A percentile compares a stretch with the other conserved stretches of the same genome.
These are phyloP conservation scores for Syzygium malaccense DNA, from an alignment of 441 rosid species.

Conservation along the genomic window DNA sequence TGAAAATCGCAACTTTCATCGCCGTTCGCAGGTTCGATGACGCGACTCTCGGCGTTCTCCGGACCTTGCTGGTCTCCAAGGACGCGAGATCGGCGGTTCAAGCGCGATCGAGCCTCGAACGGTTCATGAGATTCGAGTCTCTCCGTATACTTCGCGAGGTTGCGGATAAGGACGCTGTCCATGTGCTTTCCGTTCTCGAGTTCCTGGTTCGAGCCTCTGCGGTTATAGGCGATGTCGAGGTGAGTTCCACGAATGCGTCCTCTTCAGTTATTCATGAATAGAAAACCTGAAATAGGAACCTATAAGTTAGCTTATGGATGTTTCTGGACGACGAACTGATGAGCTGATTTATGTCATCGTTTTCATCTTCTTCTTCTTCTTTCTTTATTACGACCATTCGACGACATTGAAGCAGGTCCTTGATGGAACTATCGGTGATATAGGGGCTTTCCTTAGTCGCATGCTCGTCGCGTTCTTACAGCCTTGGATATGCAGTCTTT, in stretches of 20 bases:
- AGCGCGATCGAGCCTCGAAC: slow-evolving; percentile 28
- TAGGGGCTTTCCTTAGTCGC: not conserved
- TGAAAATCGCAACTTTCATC: not conserved
- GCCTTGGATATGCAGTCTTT: not conserved
- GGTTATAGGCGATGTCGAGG: slow-evolving; percentile 66
- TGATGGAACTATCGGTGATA: not conserved
- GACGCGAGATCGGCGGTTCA: slow-evolving; percentile 38
- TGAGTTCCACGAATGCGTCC: not conserved
- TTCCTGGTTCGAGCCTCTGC: slow-evolving; percentile 73
- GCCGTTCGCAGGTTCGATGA: slow-evolving; percentile 41
- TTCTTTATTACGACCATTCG: not conserved
- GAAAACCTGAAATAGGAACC: not conserved
- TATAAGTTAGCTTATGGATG: not conserved
- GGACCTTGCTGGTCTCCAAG: slow-evolving; percentile 37
- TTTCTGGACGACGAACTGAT: not conserved
- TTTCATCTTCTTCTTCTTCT: not conserved
- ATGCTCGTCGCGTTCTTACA: not conserved
- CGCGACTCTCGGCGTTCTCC: slow-evolving; percentile 47
- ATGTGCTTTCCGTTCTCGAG: slow-evolving; percentile 54
- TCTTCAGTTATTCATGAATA: not conserved
- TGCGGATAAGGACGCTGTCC: slow-evolving; percentile 26
- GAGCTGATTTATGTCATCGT: not conserved
- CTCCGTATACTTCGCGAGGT: slow-evolving; percentile 27
- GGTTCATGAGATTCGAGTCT: slow-evolving; percentile 46
- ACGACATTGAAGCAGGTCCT: not conserved